Conservation (phyloP, 768 basidiomycete genomes). For the Russula emetica region DNA sequence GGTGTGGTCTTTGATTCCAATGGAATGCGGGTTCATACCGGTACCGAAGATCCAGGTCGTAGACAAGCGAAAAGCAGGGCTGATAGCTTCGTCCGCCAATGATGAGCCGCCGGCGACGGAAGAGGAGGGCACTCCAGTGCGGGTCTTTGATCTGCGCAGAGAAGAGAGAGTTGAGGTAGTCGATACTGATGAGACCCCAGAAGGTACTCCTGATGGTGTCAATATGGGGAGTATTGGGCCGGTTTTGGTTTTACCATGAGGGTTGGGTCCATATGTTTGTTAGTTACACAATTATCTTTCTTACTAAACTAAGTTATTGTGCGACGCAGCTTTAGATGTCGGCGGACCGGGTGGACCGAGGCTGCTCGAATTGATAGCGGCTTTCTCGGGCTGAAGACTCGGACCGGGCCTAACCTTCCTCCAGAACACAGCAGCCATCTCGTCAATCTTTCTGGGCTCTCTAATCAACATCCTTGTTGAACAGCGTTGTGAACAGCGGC, state of each 20-base stretch:
- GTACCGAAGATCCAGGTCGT: constrained; percentile 59
- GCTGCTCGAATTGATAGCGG: too few species aligned
- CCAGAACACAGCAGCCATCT: neutral
- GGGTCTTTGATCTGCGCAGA: constrained; percentile 56
- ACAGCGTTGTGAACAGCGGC: neutral
- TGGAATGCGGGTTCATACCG: constrained; percentile 66
- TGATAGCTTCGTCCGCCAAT: neutral
- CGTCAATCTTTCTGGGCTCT: neutral
- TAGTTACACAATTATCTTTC: neutral
- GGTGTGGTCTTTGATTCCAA: constrained; percentile 63
- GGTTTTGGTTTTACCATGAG: constrained; percentile 24
- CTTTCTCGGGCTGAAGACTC: neutral
- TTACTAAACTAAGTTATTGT: too few species aligned
- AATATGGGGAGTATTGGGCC: constrained; percentile 11
- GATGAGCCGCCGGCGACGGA: constrained; percentile 44
- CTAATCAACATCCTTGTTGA: neutral
- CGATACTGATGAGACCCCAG: constrained; percentile 37
- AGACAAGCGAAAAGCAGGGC: constrained; percentile 39
- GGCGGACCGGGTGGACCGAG: constrained; percentile 3
- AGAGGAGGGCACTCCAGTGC: constrained; percentile 61
- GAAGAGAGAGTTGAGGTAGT: constrained; percentile 48
- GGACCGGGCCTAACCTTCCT: neutral
- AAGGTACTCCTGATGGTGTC: neutral
- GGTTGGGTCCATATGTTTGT: neutral
- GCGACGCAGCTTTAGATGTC: too few species aligned